Conservation (phyloP, 2,329 filamentous ascomycete species). For the Fusarium pseudocircinatum region DNA sequence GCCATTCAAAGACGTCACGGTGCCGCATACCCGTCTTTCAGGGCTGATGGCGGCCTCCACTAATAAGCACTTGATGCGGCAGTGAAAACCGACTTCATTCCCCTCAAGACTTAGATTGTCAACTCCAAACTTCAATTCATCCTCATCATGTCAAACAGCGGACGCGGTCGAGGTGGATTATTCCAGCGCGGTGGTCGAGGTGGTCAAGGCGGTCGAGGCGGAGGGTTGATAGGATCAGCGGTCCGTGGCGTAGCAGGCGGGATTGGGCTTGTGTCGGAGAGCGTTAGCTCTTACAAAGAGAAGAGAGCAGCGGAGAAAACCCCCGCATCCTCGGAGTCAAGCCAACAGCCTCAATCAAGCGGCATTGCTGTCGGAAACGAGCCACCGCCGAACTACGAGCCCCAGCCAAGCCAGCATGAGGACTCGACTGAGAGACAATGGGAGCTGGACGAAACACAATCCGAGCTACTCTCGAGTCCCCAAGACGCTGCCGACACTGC, state of each 20-base stretch:
- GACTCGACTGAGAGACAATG: slow-evolving; percentile 3
- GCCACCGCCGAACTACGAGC: not conserved
- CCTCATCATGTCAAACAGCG: not conserved
- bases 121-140: not conserved
- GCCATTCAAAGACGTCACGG: not conserved
- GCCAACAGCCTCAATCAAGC: not conserved
- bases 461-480: not conserved
- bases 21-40: slow-evolving; percentile 9
- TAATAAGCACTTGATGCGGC: not conserved
- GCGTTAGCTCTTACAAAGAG: slow-evolving; percentile 13
- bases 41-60: not conserved
- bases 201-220: not conserved
- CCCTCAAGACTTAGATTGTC: not conserved
- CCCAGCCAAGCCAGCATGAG: not conserved
- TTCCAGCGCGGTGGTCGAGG: slow-evolving; percentile 2
- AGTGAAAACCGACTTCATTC: not conserved
- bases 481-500: not conserved
- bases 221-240: slow-evolving; percentile 1
- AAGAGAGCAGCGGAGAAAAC: slow-evolving; percentile 3
- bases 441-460: slow-evolving; percentile 13
- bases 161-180: not conserved
- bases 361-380: not conserved
- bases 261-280: slow-evolving; percentile 14
- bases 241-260: slow-evolving; percentile 15
- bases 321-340: not conserved